These are phyloP conservation scores for Turnera subulata DNA, from an alignment of 345 rosid species.

Conservation along the genomic window DNA sequence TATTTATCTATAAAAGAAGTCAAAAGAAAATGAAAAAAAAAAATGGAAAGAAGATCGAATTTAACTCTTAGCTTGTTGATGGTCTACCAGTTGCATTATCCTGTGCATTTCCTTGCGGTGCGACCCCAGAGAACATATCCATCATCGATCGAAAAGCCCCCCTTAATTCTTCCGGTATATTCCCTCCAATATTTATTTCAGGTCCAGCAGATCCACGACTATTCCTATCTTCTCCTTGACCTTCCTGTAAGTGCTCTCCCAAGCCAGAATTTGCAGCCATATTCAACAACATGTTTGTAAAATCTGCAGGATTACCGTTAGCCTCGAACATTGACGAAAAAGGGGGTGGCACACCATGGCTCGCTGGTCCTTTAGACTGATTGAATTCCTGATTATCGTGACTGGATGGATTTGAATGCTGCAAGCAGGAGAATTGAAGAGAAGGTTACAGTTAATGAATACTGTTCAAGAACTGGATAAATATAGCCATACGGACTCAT, in stretches of 20 bases:
- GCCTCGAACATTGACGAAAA: slow-evolving; percentile 28
- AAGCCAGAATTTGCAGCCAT: slow-evolving; percentile 30
- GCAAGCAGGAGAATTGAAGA: neutral
- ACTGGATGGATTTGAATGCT: slow-evolving; percentile 29
- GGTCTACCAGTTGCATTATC: slow-evolving; percentile 33
- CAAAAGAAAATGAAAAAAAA: neutral
- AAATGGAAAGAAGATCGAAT: neutral
- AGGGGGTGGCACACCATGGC: slow-evolving; percentile 24
- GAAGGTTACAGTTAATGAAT: neutral
- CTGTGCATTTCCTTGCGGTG: slow-evolving; percentile 39
- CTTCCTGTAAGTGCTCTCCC: slow-evolving; percentile 33
- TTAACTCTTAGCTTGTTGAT: slow-evolving; percentile 21
- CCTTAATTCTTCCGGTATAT: slow-evolving; percentile 44
- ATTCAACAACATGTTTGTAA: slow-evolving; percentile 38
- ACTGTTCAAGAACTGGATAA: no score
- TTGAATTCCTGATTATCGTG: slow-evolving; percentile 24
- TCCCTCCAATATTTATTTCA: slow-evolving; percentile 38
- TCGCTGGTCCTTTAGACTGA: slow-evolving; percentile 24
- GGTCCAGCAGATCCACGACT: slow-evolving; percentile 28
- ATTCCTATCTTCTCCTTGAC: slow-evolving; percentile 28
- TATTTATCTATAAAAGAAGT: neutral
- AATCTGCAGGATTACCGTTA: slow-evolving; percentile 22
- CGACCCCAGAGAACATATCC: slow-evolving; percentile 63
- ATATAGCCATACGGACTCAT: neutral
- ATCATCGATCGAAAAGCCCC: slow-evolving; percentile 65